Evolutionary conservation across 345 rosid species (phyloP).

Genomic region (Salix exigua): DNA sequence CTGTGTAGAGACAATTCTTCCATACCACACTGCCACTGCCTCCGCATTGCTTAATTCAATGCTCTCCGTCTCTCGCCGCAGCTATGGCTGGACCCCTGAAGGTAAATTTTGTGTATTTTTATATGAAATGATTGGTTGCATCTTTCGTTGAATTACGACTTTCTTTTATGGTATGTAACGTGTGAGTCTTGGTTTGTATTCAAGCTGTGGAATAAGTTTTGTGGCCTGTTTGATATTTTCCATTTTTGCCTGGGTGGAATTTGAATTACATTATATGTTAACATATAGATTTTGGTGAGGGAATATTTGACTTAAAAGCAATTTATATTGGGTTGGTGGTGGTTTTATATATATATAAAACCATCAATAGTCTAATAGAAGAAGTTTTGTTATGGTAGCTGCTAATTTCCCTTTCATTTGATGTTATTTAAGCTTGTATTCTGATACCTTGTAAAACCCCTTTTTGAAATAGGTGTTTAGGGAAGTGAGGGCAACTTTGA

Average conservation of each 20-base stretch:
- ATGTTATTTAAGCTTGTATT: background rate
- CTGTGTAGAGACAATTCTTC: conserved; percentile 72
- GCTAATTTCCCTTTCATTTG: background rate
- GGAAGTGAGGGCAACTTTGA: conserved; percentile 11
- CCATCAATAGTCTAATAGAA: no score
- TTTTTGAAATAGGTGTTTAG: conserved; percentile 23
- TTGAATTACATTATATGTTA: background rate
- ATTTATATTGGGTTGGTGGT: background rate
- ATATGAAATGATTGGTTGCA: background rate
- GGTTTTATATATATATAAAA: background rate
- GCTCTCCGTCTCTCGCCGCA: conserved; percentile 62
- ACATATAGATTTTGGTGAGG: background rate
- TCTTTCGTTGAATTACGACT: background rate
- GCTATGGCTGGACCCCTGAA: conserved; percentile 56
- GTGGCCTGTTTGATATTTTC: background rate
- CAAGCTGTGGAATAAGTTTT: background rate
- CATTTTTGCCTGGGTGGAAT: background rate
- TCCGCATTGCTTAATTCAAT: conserved; percentile 80
- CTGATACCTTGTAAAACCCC: conserved; percentile 8
- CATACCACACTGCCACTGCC: conserved; percentile 83
- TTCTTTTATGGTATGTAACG: background rate
- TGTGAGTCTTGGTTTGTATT: no score
- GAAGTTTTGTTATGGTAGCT: background rate
- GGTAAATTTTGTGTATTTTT: conserved; percentile 33
- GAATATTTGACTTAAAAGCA: background rate